Base-by-base conservation (phyloP, 768 basidiomycete species). In the Agaricus blazei region DNA sequence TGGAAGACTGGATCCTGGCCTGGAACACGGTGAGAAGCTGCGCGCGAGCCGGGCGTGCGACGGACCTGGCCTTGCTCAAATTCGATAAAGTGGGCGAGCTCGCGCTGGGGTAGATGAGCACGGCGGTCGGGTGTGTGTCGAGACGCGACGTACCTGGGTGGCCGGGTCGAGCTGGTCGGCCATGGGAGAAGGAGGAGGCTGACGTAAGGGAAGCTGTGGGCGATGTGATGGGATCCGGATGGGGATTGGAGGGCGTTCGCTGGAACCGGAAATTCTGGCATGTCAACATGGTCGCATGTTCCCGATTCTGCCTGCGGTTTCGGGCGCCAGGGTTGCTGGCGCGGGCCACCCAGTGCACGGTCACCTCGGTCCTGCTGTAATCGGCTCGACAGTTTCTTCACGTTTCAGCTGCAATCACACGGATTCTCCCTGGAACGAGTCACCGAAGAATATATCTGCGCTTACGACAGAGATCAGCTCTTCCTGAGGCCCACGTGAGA, bases 21-120 rank as follows among this genome's bases (percentile, higher is more conserved):
- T 77, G 55, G 49, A 56, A 29, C 60, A 43, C 46, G 52, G 34
- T 56, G 56, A 54, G 41, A 58, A 56, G 51, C 38, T 37, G 41
- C 42, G 59, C 59, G 51, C 59, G 23, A 31, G 23, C 43, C 24
- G 24, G 45, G 23, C 15, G 34, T 34, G 29, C 8, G 74, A 48
- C 68, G 76, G 43, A 88, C 87, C 71, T 90, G 87, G 1, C 85
- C 82, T 67, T 94, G 92, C 73, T 93, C 85, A 56, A 81, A 81
- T 63, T 92, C 89, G 56, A 96, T 70, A 72, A 93, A 94, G 15
- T 72, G 68, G 29, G 82, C 71, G 42, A 97, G 81, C 68, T 97
- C 94, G 74, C 87, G 90, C 93, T 96, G 67, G 8, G 34, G 15
- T 12, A 42, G 31, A 54, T 44, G 56, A 41, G 52, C 27, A 9